Evolutionary conservation across 2,329 filamentous ascomycete genomes (phyloP).

Genomic region (Coniochaeta hoffmannii): DNA sequence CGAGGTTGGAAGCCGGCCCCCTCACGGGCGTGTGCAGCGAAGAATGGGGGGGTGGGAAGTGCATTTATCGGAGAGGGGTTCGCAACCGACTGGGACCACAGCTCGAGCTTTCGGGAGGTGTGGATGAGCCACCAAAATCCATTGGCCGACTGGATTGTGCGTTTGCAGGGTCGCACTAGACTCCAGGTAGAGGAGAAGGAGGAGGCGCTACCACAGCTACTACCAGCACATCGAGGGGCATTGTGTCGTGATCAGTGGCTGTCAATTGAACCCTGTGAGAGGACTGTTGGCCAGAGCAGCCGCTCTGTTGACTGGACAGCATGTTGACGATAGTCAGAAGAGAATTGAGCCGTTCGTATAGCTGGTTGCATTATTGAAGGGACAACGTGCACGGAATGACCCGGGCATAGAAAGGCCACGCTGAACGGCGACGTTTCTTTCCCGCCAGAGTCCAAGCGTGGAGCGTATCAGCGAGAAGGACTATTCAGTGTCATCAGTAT

Average conservation of each 20-base stretch:
- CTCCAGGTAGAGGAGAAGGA: neutral
- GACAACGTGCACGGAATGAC: no score
- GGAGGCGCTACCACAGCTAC: neutral
- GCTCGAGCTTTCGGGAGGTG: neutral
- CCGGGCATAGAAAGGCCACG: no score
- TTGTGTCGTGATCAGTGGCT: neutral
- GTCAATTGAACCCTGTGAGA: neutral
- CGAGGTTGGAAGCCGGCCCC: neutral
- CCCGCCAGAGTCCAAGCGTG: no score
- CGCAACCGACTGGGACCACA: neutral
- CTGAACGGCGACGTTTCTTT: no score
- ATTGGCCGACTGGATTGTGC: neutral
- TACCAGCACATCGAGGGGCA: neutral
- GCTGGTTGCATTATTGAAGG: no score
- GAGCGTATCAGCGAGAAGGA: no score
- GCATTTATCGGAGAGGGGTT: neutral
- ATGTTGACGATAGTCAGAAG: no score
- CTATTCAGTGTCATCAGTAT: no score
- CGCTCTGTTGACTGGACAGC: no score
- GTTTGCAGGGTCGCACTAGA: neutral
- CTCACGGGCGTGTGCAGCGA: neutral
- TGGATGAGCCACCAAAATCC: neutral
- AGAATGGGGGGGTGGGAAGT: neutral
- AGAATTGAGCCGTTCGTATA: no score
- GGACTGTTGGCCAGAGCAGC: no score